phyloP scores from a whole-genome alignment of 2,329 filamentous ascomycete genomes.

The Fusarium cyanostomum region DNA sequence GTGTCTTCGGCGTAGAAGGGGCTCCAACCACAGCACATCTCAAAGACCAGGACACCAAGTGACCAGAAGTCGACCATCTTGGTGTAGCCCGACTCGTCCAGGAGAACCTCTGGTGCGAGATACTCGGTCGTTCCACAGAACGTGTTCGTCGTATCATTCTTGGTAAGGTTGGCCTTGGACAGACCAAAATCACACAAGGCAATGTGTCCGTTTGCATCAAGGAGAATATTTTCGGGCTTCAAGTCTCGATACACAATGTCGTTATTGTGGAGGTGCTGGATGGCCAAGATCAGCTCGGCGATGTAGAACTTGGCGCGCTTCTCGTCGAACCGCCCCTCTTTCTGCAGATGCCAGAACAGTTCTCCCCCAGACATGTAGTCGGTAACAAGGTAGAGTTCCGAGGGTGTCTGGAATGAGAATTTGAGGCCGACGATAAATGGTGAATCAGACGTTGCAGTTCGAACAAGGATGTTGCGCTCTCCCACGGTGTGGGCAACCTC shows the following conservation, averaged over 20 bases:
- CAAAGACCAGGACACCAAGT: conserved; percentile 94
- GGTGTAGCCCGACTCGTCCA: conserved; percentile 97
- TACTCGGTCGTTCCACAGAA: conserved; percentile 99
- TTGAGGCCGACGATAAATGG: conserved; percentile 98
- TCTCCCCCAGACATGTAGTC: conserved; percentile 99
- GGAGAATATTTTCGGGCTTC: conserved; percentile 96
- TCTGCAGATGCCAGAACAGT: conserved; percentile 98
- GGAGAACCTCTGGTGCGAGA: conserved; percentile 90
- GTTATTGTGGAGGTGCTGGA: conserved; percentile 94
- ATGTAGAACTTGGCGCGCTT: conserved; percentile 98
- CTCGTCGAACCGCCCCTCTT: conserved; percentile 95
- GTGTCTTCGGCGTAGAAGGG: conserved; percentile 99
- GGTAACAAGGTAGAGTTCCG: conserved; percentile 96
- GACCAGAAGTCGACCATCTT: conserved; percentile 99
- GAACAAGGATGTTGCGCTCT: conserved; percentile 95
- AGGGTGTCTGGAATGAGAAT: conserved; percentile 97
- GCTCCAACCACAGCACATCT: conserved; percentile 99
- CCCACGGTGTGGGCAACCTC: conserved; percentile 97
- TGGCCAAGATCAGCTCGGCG: conserved; percentile 92
- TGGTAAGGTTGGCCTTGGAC: conserved; percentile 95
- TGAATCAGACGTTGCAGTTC: conserved; percentile 94
- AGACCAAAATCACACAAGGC: conserved; percentile 97
- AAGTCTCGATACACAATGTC: conserved; percentile 98
- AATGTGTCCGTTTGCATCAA: conserved; percentile 98
- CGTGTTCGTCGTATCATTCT: conserved; percentile 98